phyloP scores from a whole-genome alignment of 2,329 filamentous ascomycete species.

The Graphilbum sp. region DNA sequence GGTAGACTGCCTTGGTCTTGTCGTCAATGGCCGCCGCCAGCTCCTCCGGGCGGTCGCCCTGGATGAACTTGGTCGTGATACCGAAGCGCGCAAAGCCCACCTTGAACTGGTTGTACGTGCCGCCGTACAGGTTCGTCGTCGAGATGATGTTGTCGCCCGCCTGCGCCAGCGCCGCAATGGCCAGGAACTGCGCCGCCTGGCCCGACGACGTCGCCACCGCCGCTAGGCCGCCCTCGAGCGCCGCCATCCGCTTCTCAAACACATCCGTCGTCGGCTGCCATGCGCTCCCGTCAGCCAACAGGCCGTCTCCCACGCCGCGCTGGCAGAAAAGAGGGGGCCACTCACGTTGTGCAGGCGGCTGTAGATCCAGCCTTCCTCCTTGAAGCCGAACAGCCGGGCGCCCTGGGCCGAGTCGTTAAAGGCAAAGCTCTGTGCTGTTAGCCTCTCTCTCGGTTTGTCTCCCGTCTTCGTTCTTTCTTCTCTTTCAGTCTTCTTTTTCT shows the following conservation, averaged over 20 bases:
- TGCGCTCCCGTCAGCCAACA: neutral
- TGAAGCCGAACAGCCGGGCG: constrained; percentile 86
- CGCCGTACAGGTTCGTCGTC: constrained; percentile 81
- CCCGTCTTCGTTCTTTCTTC: neutral
- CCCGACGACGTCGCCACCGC: constrained; percentile 75
- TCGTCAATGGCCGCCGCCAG: constrained; percentile 76
- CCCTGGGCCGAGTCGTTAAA: constrained; percentile 97
- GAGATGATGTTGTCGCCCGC: constrained; percentile 86
- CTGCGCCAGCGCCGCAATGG: constrained; percentile 68
- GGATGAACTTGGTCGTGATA: constrained; percentile 74
- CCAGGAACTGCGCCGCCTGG: constrained; percentile 84
- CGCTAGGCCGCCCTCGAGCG: constrained; percentile 79
- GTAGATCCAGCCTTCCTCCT: constrained; percentile 97
- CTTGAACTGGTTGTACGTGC: constrained; percentile 96
- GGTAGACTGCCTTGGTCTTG: constrained; percentile 79
- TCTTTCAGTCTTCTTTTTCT: too few relatives aligned
- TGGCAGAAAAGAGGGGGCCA: too few relatives aligned
- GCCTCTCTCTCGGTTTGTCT: neutral
- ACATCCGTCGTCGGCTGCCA: constrained; percentile 80
- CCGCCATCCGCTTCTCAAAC: constrained; percentile 92
- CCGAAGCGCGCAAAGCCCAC: constrained; percentile 76
- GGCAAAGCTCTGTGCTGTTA: constrained; percentile 46
- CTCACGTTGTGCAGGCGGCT: constrained; percentile 85
- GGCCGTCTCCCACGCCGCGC: too few relatives aligned
- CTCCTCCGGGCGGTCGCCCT: constrained; percentile 63